A percentile compares a stretch with the other conserved stretches of the same genome.
phyloP scores from a whole-genome alignment of 2,329 filamentous ascomycete species.

The Aspergillus sclerotialis region DNA sequence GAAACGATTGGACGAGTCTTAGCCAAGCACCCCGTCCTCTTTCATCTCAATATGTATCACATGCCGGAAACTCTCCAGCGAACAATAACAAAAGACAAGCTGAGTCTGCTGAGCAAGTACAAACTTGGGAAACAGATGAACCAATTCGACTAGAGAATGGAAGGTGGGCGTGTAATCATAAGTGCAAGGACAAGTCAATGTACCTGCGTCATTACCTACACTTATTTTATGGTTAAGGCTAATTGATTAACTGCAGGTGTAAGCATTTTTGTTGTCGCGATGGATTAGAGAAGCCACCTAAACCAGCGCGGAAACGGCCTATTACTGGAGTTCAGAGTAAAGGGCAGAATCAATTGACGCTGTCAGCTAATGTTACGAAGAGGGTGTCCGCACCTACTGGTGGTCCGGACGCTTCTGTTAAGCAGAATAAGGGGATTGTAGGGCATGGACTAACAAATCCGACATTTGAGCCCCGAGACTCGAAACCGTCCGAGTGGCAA shows the following conservation, averaged over 20 bases:
- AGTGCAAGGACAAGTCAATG: constrained; percentile 54
- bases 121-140: constrained; percentile 21
- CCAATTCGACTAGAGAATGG: constrained; percentile 58
- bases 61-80: constrained; percentile 1
- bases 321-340: constrained; percentile 11
- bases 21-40: no score
- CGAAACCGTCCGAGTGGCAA: no score
- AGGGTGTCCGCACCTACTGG: constrained; percentile 11
- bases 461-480: no score
- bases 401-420: neutral
- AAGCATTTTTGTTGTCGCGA: constrained; percentile 68
- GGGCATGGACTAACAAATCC: neutral
- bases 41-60: neutral
- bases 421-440: constrained; percentile 1
- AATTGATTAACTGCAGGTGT: constrained; percentile 44
- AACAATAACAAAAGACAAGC: constrained; percentile 5
- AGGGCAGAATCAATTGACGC: constrained; percentile 20
- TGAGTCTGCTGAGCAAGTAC: constrained; percentile 6
- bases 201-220: constrained; percentile 15
- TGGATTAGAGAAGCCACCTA: constrained; percentile 59
- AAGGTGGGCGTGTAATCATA: constrained; percentile 67
- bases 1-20: constrained; percentile 16
- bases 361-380: constrained; percentile 20
- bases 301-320: constrained; percentile 25
- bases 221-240: constrained; percentile 15